Evolutionary conservation across 345 rosid genomes (phyloP).

Genomic region (Populus euphratica): DNA sequence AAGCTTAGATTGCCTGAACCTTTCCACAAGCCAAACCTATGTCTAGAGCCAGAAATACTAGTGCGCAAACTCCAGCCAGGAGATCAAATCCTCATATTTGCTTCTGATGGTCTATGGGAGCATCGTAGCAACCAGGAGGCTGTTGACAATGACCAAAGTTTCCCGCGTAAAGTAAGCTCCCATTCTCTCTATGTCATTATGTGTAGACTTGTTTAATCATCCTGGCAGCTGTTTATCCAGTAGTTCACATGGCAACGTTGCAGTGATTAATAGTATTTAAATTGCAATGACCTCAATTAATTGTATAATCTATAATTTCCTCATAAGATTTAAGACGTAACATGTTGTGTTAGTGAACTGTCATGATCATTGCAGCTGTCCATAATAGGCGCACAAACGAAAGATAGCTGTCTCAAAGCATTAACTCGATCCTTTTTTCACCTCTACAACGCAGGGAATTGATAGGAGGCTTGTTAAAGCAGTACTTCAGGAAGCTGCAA

Average conservation of each 20-base stretch:
- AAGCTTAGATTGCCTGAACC: constrained; percentile 54
- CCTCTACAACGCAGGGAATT: constrained; percentile 12
- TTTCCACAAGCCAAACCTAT: constrained; percentile 64
- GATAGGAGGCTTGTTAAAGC: constrained; percentile 26
- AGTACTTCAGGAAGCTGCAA: constrained; percentile 25
- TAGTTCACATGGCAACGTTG: neutral
- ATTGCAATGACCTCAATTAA: neutral
- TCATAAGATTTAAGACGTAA: too few relatives aligned
- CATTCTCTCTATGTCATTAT: neutral
- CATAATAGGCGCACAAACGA: too few relatives aligned
- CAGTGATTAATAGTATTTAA: neutral
- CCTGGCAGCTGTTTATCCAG: neutral
- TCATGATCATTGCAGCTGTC: neutral
- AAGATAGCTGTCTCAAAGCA: neutral
- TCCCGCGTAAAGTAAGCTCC: constrained; percentile 52
- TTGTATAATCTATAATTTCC: neutral
- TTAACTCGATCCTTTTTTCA: neutral
- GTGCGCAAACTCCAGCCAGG: constrained; percentile 49
- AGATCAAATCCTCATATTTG: constrained; percentile 73
- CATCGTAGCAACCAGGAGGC: constrained; percentile 70
- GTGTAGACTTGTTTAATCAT: neutral
- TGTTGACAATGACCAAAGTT: constrained; percentile 48
- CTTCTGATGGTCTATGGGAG: constrained; percentile 94
- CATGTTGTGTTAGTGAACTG: neutral
- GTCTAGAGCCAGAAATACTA: constrained; percentile 57